phyloP scores from a whole-genome alignment of 371 early-diverging fungal species.

The Actinomortierella wolfii region DNA sequence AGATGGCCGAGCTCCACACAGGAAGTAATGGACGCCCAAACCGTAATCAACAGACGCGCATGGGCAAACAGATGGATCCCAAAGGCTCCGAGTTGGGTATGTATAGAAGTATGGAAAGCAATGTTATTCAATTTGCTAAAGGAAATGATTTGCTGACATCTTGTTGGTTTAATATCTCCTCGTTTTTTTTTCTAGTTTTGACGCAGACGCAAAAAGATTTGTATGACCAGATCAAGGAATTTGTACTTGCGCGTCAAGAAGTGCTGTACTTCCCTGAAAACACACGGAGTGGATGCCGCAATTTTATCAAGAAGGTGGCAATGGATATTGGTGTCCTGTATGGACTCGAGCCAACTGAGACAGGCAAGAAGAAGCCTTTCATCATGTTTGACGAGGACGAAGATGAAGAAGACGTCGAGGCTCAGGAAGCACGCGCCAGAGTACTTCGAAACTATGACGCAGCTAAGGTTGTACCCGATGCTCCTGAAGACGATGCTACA shows the following conservation, averaged over 20 bases:
- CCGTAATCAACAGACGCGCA: conserved; percentile 49
- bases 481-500: conserved; percentile 53
- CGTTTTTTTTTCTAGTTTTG: conserved; percentile 49
- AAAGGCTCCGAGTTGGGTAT: conserved; percentile 35
- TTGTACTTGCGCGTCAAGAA: conserved; percentile 51
- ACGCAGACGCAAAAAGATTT: conserved; percentile 61
- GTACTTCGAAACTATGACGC: conserved; percentile 69
- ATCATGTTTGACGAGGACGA: conserved; percentile 60
- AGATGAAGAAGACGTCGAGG: conserved; percentile 58
- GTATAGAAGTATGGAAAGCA: not conserved
- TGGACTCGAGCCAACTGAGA: conserved; percentile 48
- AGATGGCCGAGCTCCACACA: conserved; percentile 46
- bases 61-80: conserved; percentile 49
- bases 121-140: too few relatives aligned
- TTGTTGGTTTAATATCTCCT: not conserved
- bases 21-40: conserved; percentile 49
- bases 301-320: conserved; percentile 66
- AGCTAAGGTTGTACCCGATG: conserved; percentile 65
- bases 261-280: conserved; percentile 54
- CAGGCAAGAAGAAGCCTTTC: conserved; percentile 53
- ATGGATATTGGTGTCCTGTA: conserved; percentile 66
- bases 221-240: conserved; percentile 60
- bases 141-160: conserved; percentile 5
- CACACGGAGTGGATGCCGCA: conserved; percentile 62
- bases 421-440: conserved; percentile 68